Conservation (phyloP, 768 basidiomycete species). For the Macrocybe gigantea region DNA sequence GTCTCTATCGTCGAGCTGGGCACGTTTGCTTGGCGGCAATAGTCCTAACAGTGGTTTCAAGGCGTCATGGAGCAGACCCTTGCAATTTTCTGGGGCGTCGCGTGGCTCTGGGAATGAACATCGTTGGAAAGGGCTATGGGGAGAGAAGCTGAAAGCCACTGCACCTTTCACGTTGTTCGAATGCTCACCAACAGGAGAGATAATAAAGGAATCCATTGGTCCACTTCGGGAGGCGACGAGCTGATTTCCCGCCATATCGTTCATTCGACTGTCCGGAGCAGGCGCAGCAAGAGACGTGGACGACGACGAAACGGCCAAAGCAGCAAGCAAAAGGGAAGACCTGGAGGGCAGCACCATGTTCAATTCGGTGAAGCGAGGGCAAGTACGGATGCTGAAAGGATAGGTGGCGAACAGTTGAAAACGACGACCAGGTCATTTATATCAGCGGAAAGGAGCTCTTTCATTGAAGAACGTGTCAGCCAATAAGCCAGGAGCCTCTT, state of each 20-base stretch:
- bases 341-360: slow-evolving; percentile 43
- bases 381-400: slow-evolving; percentile 2
- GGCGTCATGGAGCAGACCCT: no score
- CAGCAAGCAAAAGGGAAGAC: slow-evolving; percentile 41
- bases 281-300: slow-evolving; percentile 41
- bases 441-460: not conserved
- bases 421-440: not conserved
- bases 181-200: slow-evolving; percentile 7
- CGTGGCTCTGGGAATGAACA: no score
- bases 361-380: slow-evolving; percentile 1
- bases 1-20: no score
- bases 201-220: slow-evolving; percentile 7
- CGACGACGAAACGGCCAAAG: slow-evolving; percentile 46
- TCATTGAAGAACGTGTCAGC: not conserved
- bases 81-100: no score
- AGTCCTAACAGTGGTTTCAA: no score
- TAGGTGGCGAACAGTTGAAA: not conserved
- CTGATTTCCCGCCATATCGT: slow-evolving; percentile 17
- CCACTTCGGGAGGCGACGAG: slow-evolving; percentile 9
- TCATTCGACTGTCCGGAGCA: slow-evolving; percentile 16
- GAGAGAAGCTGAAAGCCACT: not conserved
- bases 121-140: no score
- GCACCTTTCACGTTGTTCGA: not conserved
- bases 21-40: no score
- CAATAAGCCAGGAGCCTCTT: not conserved